A percentile compares a stretch with the other conserved stretches of the same genome.
Conservation (phyloP, 1,284 basidiomycete genomes). For the Singerocomus inundabilis region DNA sequence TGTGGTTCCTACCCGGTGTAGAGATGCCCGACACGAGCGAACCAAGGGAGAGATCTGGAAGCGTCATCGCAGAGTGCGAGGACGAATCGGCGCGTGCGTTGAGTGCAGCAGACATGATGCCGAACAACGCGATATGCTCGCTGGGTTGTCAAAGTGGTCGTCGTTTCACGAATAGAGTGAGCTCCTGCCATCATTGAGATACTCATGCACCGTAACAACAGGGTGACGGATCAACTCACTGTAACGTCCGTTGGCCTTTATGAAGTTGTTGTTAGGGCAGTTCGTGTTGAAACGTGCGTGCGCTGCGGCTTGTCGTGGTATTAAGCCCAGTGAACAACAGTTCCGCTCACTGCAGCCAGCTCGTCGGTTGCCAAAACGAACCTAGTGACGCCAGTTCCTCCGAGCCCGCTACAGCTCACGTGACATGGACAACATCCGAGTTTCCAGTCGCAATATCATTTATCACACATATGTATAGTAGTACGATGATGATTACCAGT, state of each 20-base stretch:
- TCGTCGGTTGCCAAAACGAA: too few species aligned
- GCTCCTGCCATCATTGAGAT: neutral
- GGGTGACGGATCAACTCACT: conserved; percentile 12
- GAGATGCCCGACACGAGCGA: conserved; percentile 56
- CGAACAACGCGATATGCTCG: too few species aligned
- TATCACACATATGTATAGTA: neutral
- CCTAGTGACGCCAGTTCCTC: too few species aligned
- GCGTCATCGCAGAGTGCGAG: conserved; percentile 42
- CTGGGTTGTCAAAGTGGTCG: conserved; percentile 2
- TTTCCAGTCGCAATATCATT: neutral
- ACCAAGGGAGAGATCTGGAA: conserved; percentile 63
- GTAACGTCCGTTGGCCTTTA: neutral
- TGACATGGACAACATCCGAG: too few species aligned
- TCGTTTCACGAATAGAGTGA: neutral
- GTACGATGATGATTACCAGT: neutral
- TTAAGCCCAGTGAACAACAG: neutral
- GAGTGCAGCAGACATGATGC: conserved; percentile 21
- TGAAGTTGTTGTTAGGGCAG: neutral
- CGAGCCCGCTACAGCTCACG: conserved; percentile 2
- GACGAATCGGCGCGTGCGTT: conserved; percentile 34
- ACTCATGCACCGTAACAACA: neutral
- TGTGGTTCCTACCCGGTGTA: conserved; percentile 50
- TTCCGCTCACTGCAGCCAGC: neutral
- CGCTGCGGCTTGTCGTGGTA: neutral
- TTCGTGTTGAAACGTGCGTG: neutral